Evolutionary conservation across 805 yeast species (phyloP).

Genomic region (Saturnispora kantuleensis): DNA sequence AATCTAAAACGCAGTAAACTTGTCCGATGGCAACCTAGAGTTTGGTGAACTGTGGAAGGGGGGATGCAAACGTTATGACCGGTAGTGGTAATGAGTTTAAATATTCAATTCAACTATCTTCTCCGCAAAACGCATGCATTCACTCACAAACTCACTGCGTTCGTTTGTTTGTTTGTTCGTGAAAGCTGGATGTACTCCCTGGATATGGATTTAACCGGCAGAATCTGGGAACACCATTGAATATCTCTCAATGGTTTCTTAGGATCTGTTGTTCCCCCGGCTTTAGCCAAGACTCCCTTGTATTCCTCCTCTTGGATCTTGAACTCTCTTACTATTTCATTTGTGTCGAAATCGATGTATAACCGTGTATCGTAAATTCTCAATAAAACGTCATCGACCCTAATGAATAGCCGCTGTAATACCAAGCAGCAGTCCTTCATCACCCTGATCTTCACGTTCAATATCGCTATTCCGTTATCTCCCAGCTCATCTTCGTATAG

Average conservation of each 20-base stretch:
- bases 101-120: too few relatives aligned
- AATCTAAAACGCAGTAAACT: too few relatives aligned
- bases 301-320: conserved; percentile 57
- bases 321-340: conserved; percentile 63
- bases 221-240: conserved; percentile 63
- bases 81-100: too few relatives aligned
- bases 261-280: conserved; percentile 37
- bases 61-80: too few relatives aligned
- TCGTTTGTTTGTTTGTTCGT: too few relatives aligned
- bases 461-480: conserved; percentile 83
- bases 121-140: too few relatives aligned
- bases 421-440: conserved; percentile 75
- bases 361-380: conserved; percentile 78
- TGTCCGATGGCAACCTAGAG: too few relatives aligned
- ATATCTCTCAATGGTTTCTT: conserved; percentile 67
- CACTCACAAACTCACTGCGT: neutral
- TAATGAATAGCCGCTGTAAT: conserved; percentile 65
- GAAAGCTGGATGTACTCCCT: conserved; percentile 18
- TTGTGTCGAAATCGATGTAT: conserved; percentile 63
- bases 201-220: conserved; percentile 18
- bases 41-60: too few relatives aligned
- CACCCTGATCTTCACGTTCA: conserved; percentile 74
- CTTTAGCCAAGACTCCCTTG: conserved; percentile 31
- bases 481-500: conserved; percentile 93
- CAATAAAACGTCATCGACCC: conserved; percentile 85